phyloP scores from a whole-genome alignment of 2,329 filamentous ascomycete species.

The Lachnellula cervina region DNA sequence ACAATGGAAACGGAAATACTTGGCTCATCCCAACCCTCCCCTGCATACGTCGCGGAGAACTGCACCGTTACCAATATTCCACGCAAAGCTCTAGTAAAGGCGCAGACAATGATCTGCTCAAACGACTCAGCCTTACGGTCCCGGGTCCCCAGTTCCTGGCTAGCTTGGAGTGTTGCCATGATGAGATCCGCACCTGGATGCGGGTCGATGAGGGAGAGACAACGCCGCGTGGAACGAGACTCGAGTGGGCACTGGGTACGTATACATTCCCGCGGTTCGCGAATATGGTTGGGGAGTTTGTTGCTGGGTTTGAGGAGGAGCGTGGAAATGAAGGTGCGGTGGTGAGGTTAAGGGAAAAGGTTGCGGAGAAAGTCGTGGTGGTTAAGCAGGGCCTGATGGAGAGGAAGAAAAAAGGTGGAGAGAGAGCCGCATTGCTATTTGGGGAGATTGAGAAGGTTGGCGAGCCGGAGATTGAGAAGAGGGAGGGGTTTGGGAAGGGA shows the following conservation, averaged over 20 bases:
- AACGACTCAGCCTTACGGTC: too few species aligned
- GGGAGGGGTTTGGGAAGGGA: background rate
- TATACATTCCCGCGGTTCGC: too few species aligned
- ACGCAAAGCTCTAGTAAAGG: too few species aligned
- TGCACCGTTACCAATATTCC: too few species aligned
- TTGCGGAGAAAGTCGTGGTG: background rate
- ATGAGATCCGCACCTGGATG: too few species aligned
- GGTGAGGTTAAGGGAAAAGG: background rate
- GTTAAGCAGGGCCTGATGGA: background rate
- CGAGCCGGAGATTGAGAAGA: background rate
- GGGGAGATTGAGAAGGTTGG: background rate
- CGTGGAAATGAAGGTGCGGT: background rate
- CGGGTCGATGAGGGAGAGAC: background rate
- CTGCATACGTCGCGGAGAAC: background rate
- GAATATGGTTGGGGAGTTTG: background rate
- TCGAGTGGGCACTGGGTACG: too few species aligned
- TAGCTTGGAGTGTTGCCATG: too few species aligned
- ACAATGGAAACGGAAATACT: background rate
- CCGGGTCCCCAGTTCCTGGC: too few species aligned
- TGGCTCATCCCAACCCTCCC: slow-evolving; percentile 22
- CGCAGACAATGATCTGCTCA: too few species aligned
- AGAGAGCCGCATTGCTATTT: background rate
- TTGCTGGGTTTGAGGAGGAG: background rate
- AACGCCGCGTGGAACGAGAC: too few species aligned
- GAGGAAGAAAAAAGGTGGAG: background rate